Evolutionary conservation across 106 monocot species (phyloP), one percentile per base, ranked within the genome.

Genomic region (Posidonia australis): DNA sequence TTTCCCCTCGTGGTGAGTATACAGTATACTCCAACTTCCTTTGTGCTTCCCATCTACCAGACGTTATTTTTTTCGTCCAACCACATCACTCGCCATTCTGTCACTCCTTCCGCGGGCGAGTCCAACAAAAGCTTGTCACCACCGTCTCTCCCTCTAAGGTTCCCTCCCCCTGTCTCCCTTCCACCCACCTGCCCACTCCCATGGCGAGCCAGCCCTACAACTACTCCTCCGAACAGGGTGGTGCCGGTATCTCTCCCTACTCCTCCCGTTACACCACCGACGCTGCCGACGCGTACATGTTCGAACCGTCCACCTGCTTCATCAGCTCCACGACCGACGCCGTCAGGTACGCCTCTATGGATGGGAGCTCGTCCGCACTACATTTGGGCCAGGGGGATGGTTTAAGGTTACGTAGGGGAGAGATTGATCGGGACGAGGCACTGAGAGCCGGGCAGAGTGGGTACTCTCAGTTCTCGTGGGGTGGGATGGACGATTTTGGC

Each of bases 181-280:
- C 44, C 43, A 29, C 46, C 63, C n/a, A n/a, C n/a, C 36, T 36
- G 5, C 7, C 36, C 5, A 4, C 36, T 17, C 11, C 76, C 22
- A 76, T 76, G 80, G 66, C 72, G 46, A 67, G 67, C 36, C 62
- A 75, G 20, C 36, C 70, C 54, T 80, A 80, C 62, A 54, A 63
- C 70, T 76, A 67, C 42, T 21, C 75, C 2, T 64, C 74, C 20
- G 25, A 46, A 54, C 60, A 13, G 11, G 60, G n/a, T 13, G 10
- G 10, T 1, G 14, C 70, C 25, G 66, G 29, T 16, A 16, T 63
- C 55, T 46, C 65, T 11, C 27, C 63, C 17, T 65, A 48, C 58
- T 70, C 68, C 58, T 32, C 31, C 49, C 66, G 58, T 29, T 59
- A 59, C 24, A 26, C n/a, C 20, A 26, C 46, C 53, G 29, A 54